Evolutionary conservation across 1,139 yeast genomes (phyloP).

Genomic region (Kodamaea arcana): DNA sequence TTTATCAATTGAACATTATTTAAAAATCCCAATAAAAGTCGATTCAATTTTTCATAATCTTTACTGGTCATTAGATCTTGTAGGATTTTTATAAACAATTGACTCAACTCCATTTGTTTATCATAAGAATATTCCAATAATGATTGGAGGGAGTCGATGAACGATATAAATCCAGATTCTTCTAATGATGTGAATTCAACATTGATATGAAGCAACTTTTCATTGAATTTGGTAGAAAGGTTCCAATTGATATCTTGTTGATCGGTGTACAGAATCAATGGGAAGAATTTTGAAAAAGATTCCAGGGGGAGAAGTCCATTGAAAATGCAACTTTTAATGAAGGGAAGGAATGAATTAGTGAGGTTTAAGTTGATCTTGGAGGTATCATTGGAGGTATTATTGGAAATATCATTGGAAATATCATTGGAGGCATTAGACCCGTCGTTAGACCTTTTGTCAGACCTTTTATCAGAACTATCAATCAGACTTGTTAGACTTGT

Average conservation of each 20-base stretch:
- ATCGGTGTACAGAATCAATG: conserved; percentile 1
- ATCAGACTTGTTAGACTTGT: conserved; percentile 16
- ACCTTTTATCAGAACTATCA: conserved; percentile 7
- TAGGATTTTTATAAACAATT: conserved; percentile 28
- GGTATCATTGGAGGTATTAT: too few species aligned
- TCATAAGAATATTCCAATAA: conserved; percentile 39
- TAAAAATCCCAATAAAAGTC: conserved; percentile 46
- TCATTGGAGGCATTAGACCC: conserved; percentile 39
- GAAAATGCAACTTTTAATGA: conserved; percentile 46
- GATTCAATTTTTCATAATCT: conserved; percentile 42
- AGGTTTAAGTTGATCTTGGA: neutral
- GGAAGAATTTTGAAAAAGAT: conserved; percentile 29
- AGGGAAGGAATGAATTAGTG: too few species aligned
- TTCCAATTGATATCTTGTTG: conserved; percentile 8
- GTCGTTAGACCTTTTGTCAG: conserved; percentile 10
- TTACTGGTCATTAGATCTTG: conserved; percentile 36
- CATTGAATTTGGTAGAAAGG: conserved; percentile 17
- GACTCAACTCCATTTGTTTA: conserved; percentile 34
- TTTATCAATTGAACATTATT: conserved; percentile 40
- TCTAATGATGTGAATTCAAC: conserved; percentile 54
- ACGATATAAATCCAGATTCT: conserved; percentile 47
- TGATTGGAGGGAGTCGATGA: conserved; percentile 18
- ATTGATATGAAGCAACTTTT: conserved; percentile 41
- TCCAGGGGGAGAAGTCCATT: conserved; percentile 30
- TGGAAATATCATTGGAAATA: conserved; percentile 52